Base-by-base conservation (phyloP, 495 filamentous ascomycete species). In the Lophiotrema nucula region DNA sequence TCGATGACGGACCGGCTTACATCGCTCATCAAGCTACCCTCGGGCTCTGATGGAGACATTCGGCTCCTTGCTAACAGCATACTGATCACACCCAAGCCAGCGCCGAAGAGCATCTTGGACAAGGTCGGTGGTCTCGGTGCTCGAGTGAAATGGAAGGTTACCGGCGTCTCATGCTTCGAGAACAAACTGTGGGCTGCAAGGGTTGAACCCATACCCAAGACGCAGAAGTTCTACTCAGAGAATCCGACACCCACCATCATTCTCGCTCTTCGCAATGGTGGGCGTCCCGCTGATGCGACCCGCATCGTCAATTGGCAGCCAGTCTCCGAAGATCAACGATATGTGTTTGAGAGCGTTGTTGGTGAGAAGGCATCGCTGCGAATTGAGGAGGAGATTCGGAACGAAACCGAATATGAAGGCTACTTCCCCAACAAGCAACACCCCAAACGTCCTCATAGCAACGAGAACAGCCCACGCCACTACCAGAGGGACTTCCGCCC, bases 11-110 rank as follows among this genome's bases (percentile, higher is more conserved):
- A 85, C 55, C 80, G 79, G 42, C 74, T 98, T 18, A 80, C 89
- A 43, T 76, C 78, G 2, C 80, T 91, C 46, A 74, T 87, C 37
- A 76, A 88, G 41, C 74, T 82, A 16, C 85, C 87, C 5, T 73
- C 79, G 21, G 79, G 78, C 64, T 67, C 79, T 2, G 76, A 84
- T 18, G 71, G 69, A 31, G 89, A 95, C 26, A 70, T 97, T 54
- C 91, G 88, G 58, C 84, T 82, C 64, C 84, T 96, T 67, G 92
- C 87, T 47, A 96, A 95, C 72, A 92, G 83, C 69, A 91, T 98
- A 64, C 79, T 97, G 51, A 97, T 98, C 65, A 85, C 83, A 5
- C 84, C 89, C 2, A 81, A 87, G 13, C 85, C 86, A 0, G 87
- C 83, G 27, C 81, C 83, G 0, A 70, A 76, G 37, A 76, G 76